These are phyloP conservation scores for Salix koriyanagi DNA, from an alignment of 345 rosid genomes.

Conservation along the genomic window DNA sequence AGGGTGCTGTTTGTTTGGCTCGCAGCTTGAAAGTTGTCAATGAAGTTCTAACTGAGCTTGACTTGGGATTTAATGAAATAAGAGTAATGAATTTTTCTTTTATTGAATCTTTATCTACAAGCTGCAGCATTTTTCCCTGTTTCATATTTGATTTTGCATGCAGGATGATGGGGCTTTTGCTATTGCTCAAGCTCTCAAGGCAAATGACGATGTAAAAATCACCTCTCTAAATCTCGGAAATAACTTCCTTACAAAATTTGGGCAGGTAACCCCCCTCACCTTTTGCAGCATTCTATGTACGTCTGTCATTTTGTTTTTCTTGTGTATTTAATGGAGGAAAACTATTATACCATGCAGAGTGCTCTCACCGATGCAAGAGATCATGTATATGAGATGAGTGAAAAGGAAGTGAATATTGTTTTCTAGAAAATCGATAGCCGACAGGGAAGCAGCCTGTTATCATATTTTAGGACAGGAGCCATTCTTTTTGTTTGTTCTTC, in stretches of 20 bases:
- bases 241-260: slow-evolving; percentile 90
- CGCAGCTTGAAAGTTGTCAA: slow-evolving; percentile 96
- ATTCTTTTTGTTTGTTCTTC: slow-evolving; percentile 11
- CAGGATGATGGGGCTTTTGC: slow-evolving; percentile 97
- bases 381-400: slow-evolving; percentile 92
- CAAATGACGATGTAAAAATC: slow-evolving; percentile 81
- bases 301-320: neutral
- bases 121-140: neutral
- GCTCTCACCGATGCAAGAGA: slow-evolving; percentile 86
- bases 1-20: slow-evolving; percentile 86
- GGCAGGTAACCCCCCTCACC: slow-evolving; percentile 53
- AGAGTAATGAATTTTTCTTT: slow-evolving; percentile 41
- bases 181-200: slow-evolving; percentile 90
- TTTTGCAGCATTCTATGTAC: neutral
- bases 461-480: slow-evolving; percentile 1
- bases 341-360: slow-evolving; percentile 44
- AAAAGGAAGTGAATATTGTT: slow-evolving; percentile 77
- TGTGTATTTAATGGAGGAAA: neutral
- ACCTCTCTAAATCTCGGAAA: slow-evolving; percentile 74
- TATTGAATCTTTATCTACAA: neutral
- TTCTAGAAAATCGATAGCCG: slow-evolving; percentile 41
- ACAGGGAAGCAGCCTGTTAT: slow-evolving; percentile 4
- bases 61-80: slow-evolving; percentile 89
- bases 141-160: slow-evolving; percentile 15
- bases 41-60: slow-evolving; percentile 79